Evolutionary conservation across 495 filamentous ascomycete species (phyloP), one percentile per base, ranked within the genome.

Genomic region (Penicillium paxilli): DNA sequence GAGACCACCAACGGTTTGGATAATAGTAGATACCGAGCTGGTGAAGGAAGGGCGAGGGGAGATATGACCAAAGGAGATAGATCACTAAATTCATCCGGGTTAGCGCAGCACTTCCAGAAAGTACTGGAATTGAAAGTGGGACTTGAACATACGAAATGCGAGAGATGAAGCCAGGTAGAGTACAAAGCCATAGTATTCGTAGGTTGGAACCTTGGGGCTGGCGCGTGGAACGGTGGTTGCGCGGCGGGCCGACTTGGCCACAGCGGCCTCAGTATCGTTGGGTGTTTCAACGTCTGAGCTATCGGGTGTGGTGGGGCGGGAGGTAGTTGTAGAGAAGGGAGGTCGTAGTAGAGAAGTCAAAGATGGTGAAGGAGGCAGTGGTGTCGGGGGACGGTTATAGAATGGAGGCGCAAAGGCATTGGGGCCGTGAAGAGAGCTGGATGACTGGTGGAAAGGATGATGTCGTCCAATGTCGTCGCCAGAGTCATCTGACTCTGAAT

Each of bases 131-230:
- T 84, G 32, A 92, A 72, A 14, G 82, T 87, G 32, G 85, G 12
- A 68, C n/a, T n/a, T n/a, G n/a, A n/a, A n/a, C 77, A 61, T 60
- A 82, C 80, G 68, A 66, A 97, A 98, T 1, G 81, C 84, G 32
- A 92, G 73, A 12, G 82, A 87, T 30, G 86, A 89, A 61, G 89
- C 87, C 22, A 98, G 80, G 68, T 98, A 98, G 22, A 98, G 80
- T 46, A 94, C 92, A 73, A 98, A 98, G 57, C 94, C 94, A 68
- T 98, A 98, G 80, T 98, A 98, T 66, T 98, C 94, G 70, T 98
- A 98, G 0, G 94, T 98, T 8, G 94, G 94, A 1, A 98, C 92
- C 60, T 92, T 92, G 0, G 94, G 94, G 38, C 87, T 87, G 14
- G 92, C 94, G 30, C 92, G 87, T 1, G 94, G 91, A 12, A 96